Evolutionary conservation across 306 rosid species (phyloP).

Genomic region (Albizia julibrissin): DNA sequence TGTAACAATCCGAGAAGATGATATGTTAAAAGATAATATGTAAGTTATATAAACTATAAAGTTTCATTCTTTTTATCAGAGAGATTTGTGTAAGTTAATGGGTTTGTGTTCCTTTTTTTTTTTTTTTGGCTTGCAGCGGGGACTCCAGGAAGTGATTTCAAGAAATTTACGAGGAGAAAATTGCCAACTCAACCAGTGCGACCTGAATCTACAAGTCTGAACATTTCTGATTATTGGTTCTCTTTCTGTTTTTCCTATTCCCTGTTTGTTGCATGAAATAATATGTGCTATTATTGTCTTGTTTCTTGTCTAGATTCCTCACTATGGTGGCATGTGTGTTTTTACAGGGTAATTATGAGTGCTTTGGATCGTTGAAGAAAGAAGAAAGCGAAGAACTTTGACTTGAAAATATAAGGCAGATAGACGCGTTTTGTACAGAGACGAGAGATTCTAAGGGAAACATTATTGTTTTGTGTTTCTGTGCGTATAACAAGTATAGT

Average conservation of each 20-base stretch:
- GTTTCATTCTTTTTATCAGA: background rate
- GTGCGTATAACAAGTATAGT: background rate
- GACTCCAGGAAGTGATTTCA: slow-evolving; percentile 52
- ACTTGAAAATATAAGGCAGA: slow-evolving; percentile 28
- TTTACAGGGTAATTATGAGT: slow-evolving; percentile 70
- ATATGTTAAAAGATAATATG: too few relatives aligned
- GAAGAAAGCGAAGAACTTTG: slow-evolving; percentile 37
- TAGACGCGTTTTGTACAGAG: slow-evolving; percentile 39
- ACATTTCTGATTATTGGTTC: slow-evolving; percentile 68
- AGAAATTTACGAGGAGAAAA: slow-evolving; percentile 65
- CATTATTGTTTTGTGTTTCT: background rate
- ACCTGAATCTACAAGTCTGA: slow-evolving; percentile 49
- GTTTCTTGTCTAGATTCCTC: background rate
- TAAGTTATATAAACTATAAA: background rate
- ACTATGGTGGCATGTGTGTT: background rate
- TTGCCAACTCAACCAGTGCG: slow-evolving; percentile 32
- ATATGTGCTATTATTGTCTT: background rate
- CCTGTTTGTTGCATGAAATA: background rate
- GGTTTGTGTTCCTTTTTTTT: background rate
- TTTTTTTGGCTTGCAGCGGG: slow-evolving; percentile 47
- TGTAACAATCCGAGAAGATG: background rate
- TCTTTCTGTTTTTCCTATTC: background rate
- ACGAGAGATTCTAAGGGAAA: slow-evolving; percentile 34
- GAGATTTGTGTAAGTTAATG: background rate
- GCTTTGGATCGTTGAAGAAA: slow-evolving; percentile 78